Percentiles rank a stretch among this genome's conserved stretches.
These are phyloP conservation scores for Ceriops tagal DNA, from an alignment of 345 rosid species.

Conservation along the genomic window DNA sequence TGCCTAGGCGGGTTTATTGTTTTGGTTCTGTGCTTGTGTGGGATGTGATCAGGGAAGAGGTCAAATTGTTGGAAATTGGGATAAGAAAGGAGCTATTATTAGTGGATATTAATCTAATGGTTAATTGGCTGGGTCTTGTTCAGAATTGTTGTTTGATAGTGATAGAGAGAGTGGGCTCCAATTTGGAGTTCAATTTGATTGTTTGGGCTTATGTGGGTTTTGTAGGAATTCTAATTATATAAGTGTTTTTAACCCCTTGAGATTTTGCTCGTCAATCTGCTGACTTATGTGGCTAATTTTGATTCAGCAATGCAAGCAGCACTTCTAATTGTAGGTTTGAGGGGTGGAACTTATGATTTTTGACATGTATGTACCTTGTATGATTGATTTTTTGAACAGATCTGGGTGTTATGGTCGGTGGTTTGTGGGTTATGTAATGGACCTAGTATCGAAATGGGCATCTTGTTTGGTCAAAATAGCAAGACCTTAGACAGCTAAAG, in stretches of 20 bases:
- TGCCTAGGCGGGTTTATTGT: neutral
- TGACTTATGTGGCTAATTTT: neutral
- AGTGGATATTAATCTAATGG: slow-evolving; percentile 3
- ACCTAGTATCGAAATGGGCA: neutral
- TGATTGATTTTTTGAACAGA: neutral
- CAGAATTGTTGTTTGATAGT: neutral
- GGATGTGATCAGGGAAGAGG: neutral
- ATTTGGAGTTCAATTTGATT: neutral
- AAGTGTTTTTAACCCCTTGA: neutral
- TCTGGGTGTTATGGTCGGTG: neutral
- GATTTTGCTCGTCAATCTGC: neutral
- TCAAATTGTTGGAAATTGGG: slow-evolving; percentile 10
- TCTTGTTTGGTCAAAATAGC: neutral
- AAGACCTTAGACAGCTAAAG: too few relatives aligned
- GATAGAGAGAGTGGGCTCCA: neutral
- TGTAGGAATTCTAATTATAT: neutral
- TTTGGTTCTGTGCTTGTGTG: slow-evolving; percentile 1
- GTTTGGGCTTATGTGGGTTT: neutral
- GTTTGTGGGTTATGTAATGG: neutral
- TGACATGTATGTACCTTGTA: neutral
- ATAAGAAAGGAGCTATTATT: neutral
- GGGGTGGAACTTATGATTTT: neutral
- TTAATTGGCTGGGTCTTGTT: slow-evolving; percentile 5
- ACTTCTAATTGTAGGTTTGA: neutral
- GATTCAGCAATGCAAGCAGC: neutral